Evolutionary conservation across 2,329 filamentous ascomycete species (phyloP).

Genomic region (Aspergillus piperis): DNA sequence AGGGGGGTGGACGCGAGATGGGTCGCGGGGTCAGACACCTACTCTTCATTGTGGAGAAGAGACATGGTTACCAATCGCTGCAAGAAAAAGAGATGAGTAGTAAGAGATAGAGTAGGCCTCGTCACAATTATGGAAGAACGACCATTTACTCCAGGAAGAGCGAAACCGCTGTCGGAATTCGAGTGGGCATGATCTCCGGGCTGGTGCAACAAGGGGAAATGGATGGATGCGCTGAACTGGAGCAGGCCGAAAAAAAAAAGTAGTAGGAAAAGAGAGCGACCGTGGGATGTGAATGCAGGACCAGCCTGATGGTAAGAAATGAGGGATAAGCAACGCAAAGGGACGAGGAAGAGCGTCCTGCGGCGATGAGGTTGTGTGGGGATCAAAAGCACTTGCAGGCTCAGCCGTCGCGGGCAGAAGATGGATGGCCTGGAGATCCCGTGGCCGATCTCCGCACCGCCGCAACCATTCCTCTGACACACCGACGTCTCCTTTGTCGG

Average conservation of each 20-base stretch:
- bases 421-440: slow-evolving; percentile 7
- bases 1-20: neutral
- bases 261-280: slow-evolving; percentile 13
- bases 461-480: neutral
- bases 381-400: slow-evolving; percentile 5
- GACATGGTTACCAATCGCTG: slow-evolving; percentile 40
- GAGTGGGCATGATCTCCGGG: slow-evolving; percentile 12
- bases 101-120: neutral
- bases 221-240: slow-evolving; percentile 13
- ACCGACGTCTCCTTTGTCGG: too few relatives aligned
- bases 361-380: slow-evolving; percentile 2
- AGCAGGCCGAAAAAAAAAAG: slow-evolving; percentile 8
- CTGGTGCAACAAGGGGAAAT: slow-evolving; percentile 15
- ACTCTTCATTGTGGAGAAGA: slow-evolving; percentile 56
- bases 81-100: neutral
- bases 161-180: slow-evolving; percentile 9
- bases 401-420: neutral
- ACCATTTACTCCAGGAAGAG: slow-evolving; percentile 7
- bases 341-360: neutral
- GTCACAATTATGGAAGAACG: slow-evolving; percentile 7
- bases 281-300: slow-evolving; percentile 27
- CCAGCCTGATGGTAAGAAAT: slow-evolving; percentile 33
- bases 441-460: slow-evolving; percentile 10
- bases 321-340: slow-evolving; percentile 1
- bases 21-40: slow-evolving; percentile 25